These are phyloP conservation scores for Sphenostylis stenocarpa DNA, from an alignment of 306 rosid species.

Conservation along the genomic window DNA sequence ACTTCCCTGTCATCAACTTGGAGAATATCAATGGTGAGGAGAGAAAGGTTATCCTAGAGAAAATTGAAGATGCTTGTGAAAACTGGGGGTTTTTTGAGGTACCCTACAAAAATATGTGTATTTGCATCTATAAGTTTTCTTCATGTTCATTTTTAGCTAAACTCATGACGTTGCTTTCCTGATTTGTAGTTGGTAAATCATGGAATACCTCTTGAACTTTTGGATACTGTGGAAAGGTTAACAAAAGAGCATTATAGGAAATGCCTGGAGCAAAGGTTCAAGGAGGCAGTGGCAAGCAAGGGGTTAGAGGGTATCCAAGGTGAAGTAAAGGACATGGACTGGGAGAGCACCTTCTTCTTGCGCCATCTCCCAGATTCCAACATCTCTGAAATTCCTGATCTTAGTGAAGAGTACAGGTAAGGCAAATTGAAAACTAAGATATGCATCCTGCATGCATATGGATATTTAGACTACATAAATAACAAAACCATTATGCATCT, in stretches of 20 bases:
- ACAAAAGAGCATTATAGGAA: not conserved
- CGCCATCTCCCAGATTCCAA: not conserved
- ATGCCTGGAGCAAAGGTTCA: not conserved
- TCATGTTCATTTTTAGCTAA: not conserved
- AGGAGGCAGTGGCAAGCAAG: not conserved
- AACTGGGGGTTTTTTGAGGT: conserved; percentile 9
- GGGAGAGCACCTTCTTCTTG: conserved; percentile 7
- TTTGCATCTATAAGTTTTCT: not conserved
- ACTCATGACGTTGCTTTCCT: not conserved
- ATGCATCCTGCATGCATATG: too few species aligned
- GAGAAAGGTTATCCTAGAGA: not conserved
- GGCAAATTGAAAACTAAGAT: not conserved
- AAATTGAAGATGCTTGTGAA: not conserved
- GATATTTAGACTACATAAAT: not conserved
- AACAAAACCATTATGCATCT: not conserved
- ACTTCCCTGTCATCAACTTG: not conserved
- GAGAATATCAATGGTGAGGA: not conserved
- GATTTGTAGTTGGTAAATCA: not conserved
- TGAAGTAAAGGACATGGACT: not conserved
- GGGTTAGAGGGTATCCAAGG: not conserved
- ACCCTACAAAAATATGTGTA: not conserved
- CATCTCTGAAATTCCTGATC: conserved; percentile 12
- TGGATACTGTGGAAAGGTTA: not conserved
- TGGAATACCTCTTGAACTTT: not conserved
- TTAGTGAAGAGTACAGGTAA: not conserved